These are phyloP conservation scores for Zoysia japonica DNA, from an alignment of 176 grass and related monocot genomes.

Conservation along the genomic window DNA sequence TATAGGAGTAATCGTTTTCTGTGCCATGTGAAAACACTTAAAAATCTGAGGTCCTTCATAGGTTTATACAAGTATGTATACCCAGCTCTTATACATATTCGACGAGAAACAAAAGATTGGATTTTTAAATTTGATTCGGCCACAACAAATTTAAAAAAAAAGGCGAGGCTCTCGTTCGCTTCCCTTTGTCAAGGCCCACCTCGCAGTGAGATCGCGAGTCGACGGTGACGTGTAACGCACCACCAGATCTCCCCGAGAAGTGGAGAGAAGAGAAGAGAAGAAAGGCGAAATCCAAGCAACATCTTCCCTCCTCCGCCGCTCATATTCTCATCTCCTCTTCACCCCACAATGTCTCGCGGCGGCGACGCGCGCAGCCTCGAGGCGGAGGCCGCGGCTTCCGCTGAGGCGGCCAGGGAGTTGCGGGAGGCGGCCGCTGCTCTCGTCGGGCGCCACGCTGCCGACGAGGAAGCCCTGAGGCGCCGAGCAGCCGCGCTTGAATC, in stretches of 20 bases:
- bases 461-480: slow-evolving; percentile 79
- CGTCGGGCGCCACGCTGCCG: slow-evolving; percentile 38
- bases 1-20: too few species aligned
- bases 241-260: background rate
- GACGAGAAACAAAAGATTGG: too few species aligned
- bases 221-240: slow-evolving; percentile 24
- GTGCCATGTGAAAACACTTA: too few species aligned
- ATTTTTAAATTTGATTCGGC: too few species aligned
- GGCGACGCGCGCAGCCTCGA: slow-evolving; percentile 29
- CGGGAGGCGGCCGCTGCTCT: slow-evolving; percentile 63
- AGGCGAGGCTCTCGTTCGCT: too few species aligned
- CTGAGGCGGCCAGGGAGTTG: slow-evolving; percentile 74
- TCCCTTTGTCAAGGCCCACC: background rate
- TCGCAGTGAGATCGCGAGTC: background rate
- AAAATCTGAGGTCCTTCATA: too few species aligned
- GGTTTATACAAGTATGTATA: too few species aligned
- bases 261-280: background rate
- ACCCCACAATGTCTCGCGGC: slow-evolving; percentile 30
- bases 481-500: slow-evolving; percentile 61
- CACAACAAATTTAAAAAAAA: too few species aligned
- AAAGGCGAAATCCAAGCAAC: background rate
- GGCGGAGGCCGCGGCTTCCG: slow-evolving; percentile 53
- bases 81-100: too few species aligned
- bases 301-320: background rate
- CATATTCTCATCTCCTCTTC: background rate